phyloP scores from a whole-genome alignment of 768 basidiomycete species.

The Boletellus sp. region DNA sequence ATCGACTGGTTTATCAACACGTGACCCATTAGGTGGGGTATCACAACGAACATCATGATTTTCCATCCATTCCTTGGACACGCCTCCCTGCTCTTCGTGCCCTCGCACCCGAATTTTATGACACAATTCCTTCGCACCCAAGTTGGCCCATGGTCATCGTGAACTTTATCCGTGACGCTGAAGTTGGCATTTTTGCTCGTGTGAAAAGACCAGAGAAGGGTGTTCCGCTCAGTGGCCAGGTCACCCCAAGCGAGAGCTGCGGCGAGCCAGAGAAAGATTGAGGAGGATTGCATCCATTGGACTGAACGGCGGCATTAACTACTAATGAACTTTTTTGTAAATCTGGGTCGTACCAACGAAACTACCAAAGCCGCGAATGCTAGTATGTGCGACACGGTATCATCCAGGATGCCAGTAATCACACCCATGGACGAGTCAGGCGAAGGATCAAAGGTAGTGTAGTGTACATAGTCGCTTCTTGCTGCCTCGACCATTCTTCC shows the following conservation, averaged over 20 bases:
- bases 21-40: conserved; percentile 73
- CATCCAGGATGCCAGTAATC: no score
- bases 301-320: no score
- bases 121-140: conserved; percentile 78
- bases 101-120: conserved; percentile 91
- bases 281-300: conserved; percentile 5
- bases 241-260: conserved; percentile 9
- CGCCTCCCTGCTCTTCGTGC: conserved; percentile 76
- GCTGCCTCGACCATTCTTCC: no score
- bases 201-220: conserved; percentile 67
- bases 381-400: no score
- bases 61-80: conserved; percentile 95
- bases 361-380: background rate
- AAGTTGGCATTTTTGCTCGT: conserved; percentile 85
- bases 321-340: no score
- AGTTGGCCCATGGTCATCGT: conserved; percentile 94
- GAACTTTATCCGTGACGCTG: conserved; percentile 88
- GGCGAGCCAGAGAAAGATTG: conserved; percentile 15
- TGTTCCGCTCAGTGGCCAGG: conserved; percentile 15
- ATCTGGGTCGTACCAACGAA: conserved; percentile 9
- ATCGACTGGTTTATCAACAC: background rate
- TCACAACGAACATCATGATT: conserved; percentile 99
- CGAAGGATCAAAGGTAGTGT: no score
- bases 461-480: no score
- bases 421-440: no score